Conservation (phyloP, 108 stramenopile genomes). For the Skeletonema potamos region DNA sequence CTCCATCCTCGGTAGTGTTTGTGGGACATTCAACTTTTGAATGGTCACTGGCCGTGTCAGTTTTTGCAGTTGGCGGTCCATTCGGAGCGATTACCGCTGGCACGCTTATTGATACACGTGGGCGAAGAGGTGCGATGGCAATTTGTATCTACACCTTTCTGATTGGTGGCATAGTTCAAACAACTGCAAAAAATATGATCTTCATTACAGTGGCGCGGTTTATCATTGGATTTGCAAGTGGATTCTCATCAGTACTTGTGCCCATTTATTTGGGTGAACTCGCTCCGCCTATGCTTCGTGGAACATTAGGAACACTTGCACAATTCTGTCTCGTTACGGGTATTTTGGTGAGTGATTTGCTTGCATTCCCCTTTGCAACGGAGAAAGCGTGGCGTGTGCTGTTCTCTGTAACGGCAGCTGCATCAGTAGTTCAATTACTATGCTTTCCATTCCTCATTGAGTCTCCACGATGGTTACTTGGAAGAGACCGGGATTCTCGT, state of each 20-base stretch:
- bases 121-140: slow-evolving; percentile 75
- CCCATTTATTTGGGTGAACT: slow-evolving; percentile 95
- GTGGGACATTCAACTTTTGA: slow-evolving; percentile 69
- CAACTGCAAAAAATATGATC: slow-evolving; percentile 68
- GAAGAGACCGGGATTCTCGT: slow-evolving; percentile 70
- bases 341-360: slow-evolving; percentile 83
- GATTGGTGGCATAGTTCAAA: slow-evolving; percentile 70
- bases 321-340: slow-evolving; percentile 95
- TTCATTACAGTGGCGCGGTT: slow-evolving; percentile 81
- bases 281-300: slow-evolving; percentile 91
- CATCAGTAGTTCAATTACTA: slow-evolving; percentile 75
- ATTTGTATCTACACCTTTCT: slow-evolving; percentile 73
- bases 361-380: slow-evolving; percentile 84
- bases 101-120: slow-evolving; percentile 69
- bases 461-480: slow-evolving; percentile 87
- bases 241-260: slow-evolving; percentile 86
- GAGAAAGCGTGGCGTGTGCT: slow-evolving; percentile 72
- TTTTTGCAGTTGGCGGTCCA: slow-evolving; percentile 82
- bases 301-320: slow-evolving; percentile 92
- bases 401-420: slow-evolving; percentile 78
- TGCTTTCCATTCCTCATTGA: slow-evolving; percentile 87
- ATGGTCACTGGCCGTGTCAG: slow-evolving; percentile 87
- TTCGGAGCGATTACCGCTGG: slow-evolving; percentile 64
- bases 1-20: slow-evolving; percentile 77
- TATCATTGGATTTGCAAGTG: slow-evolving; percentile 90